These are phyloP conservation scores for Cymbopogon citratus DNA, from an alignment of 176 grass and related monocot species.

Conservation along the genomic window DNA sequence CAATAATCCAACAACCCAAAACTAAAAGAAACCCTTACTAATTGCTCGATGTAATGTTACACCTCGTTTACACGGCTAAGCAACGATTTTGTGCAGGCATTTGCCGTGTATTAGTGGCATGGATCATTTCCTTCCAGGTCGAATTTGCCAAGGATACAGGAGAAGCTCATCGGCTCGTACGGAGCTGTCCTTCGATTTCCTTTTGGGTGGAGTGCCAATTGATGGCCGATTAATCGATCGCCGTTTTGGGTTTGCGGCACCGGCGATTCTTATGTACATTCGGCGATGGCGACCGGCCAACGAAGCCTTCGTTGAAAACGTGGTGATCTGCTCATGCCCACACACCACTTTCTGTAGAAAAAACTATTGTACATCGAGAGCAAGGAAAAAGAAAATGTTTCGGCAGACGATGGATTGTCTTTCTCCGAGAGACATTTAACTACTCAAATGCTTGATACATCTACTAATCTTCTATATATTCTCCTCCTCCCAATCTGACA, in stretches of 20 bases:
- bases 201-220: background rate
- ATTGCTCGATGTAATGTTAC: background rate
- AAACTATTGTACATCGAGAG: background rate
- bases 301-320: no score
- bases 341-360: background rate
- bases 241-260: constrained; percentile 1
- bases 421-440: background rate
- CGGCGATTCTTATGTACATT: background rate
- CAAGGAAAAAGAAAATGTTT: background rate
- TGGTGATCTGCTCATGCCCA: background rate
- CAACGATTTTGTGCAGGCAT: background rate
- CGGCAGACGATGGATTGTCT: background rate
- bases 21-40: background rate
- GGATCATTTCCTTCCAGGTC: background rate
- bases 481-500: background rate
- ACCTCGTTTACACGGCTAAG: background rate
- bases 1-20: constrained; percentile 1
- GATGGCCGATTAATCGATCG: background rate
- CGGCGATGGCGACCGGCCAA: constrained; percentile 25
- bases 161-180: background rate
- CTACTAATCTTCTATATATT: background rate
- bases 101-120: background rate
- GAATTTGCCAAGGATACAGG: background rate
- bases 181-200: background rate
- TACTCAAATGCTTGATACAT: background rate